Evolutionary conservation across 257 asterid species (phyloP).

Genomic region (Jacaranda mimosifolia): DNA sequence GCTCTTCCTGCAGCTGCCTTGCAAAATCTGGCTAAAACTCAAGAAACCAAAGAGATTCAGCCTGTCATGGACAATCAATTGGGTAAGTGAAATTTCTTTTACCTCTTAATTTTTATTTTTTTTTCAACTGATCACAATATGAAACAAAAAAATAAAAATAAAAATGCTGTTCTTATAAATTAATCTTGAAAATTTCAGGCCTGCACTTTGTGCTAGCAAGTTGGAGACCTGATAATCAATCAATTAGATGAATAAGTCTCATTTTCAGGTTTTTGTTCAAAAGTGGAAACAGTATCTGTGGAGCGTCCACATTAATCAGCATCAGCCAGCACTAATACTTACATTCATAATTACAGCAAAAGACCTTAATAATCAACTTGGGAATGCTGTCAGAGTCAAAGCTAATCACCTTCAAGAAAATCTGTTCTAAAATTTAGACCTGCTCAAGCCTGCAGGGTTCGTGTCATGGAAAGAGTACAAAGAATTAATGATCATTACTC

Average conservation of each 20-base stretch:
- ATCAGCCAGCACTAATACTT: neutral
- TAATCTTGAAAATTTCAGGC: too few species aligned
- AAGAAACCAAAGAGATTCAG: too few species aligned
- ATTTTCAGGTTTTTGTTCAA: neutral
- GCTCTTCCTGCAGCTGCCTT: too few species aligned
- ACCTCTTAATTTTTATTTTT: too few species aligned
- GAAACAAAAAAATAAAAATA: too few species aligned
- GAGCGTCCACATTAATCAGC: neutral
- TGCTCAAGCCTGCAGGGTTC: neutral
- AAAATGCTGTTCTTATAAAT: too few species aligned
- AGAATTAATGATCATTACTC: neutral
- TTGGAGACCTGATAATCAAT: neutral
- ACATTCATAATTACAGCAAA: neutral
- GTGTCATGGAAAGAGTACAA: neutral
- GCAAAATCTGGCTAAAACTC: too few species aligned
- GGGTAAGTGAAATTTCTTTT: too few species aligned
- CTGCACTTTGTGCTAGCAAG: neutral
- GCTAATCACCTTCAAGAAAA: neutral
- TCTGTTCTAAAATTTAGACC: too few species aligned
- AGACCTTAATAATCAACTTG: neutral
- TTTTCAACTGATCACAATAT: too few species aligned
- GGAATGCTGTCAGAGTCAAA: neutral
- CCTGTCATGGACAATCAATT: too few species aligned
- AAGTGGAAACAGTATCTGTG: neutral
- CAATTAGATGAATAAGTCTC: neutral